Evolutionary conservation across 2,329 filamentous ascomycete species (phyloP), one percentile per base, ranked within the genome.

Genomic region (Amylocarpus encephaloides): DNA sequence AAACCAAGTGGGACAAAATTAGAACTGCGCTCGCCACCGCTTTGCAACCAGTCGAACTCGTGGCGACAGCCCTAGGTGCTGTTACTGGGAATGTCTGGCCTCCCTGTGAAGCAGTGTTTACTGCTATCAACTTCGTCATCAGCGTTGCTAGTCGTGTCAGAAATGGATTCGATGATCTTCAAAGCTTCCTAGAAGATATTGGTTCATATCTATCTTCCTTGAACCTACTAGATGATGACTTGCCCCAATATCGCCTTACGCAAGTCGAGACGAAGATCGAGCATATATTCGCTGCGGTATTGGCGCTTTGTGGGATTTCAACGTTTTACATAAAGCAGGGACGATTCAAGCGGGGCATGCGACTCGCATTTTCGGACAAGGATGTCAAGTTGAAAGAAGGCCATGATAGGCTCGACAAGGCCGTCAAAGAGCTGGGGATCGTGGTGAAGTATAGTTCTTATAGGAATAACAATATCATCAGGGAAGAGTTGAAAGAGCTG

Each of bases 81-180:
- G 15, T 33, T 7, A 46, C 44, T 7, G 35, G 30, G 4, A 19
- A 19, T 22, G 12, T 30, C 6, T 46, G 33, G 19, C 44, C 44
- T 19, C 30, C 44, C 5, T 15, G 13, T 13, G 35, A 32, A 26
- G 30, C 34, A 10, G 35, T 33, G 4, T 46, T 46, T 26, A 46
- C 44, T 13, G 44, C 44, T 2, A 46, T 46, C 9, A 46, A 46
- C n/a, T 46, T 46, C 18, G 9, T 46, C n/a, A 16, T 46, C 13
- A 19, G 15, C 32, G 35, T 33, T 39, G 44, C 30, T 10, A 46
- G 35, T 39, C 32, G 33, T 6, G 44, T 46, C 11, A 13, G 32
- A 18, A 16, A 33, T 19, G 44, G 35, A 18, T 46, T 38, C 19
- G 44, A 46, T 33, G 35, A 39, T n/a, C 16, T 46, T 7, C 6